phyloP scores from a whole-genome alignment of 1,284 basidiomycete species.

The Ustilago cynodontis region DNA sequence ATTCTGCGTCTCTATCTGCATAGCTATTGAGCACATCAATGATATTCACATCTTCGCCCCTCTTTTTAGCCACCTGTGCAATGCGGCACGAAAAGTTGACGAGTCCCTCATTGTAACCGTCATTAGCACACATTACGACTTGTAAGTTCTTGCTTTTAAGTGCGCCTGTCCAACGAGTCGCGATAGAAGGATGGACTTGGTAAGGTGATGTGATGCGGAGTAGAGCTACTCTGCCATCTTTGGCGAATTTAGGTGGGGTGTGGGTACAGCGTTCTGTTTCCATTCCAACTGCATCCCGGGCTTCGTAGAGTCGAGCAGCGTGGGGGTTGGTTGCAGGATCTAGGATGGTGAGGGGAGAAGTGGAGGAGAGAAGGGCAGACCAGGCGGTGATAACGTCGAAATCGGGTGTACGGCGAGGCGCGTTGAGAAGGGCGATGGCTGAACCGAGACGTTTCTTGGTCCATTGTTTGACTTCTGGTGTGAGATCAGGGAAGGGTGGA shows the following conservation, averaged over 20 bases:
- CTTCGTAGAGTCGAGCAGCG: conserved; percentile 42
- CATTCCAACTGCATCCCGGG: conserved; percentile 37
- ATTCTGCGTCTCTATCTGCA: conserved; percentile 43
- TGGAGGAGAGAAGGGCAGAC: conserved; percentile 39
- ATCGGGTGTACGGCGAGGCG: conserved; percentile 48
- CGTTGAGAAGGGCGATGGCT: conserved; percentile 56
- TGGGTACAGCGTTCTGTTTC: conserved; percentile 60
- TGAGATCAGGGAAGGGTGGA: conserved; percentile 56
- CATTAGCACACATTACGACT: conserved; percentile 61
- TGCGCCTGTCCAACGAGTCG: conserved; percentile 58
- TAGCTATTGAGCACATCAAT: conserved; percentile 53
- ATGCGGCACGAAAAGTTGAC: conserved; percentile 52
- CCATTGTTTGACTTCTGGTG: conserved; percentile 52
- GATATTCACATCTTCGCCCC: conserved; percentile 55
- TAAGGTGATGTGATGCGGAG: conserved; percentile 50
- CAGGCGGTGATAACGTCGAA: conserved; percentile 53
- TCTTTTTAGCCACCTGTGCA: conserved; percentile 31
- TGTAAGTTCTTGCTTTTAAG: conserved; percentile 53
- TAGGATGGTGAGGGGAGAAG: conserved; percentile 39
- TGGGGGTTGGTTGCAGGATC: conserved; percentile 38
- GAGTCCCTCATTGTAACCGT: conserved; percentile 39
- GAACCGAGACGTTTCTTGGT: conserved; percentile 53
- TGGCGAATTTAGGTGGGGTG: conserved; percentile 58
- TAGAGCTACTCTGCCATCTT: conserved; percentile 56
- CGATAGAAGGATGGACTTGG: conserved; percentile 60